A percentile compares a stretch with the other conserved stretches of the same genome.
These are phyloP conservation scores for Fusarium armeniacum DNA, from an alignment of 2,329 filamentous ascomycete genomes.

Conservation along the genomic window DNA sequence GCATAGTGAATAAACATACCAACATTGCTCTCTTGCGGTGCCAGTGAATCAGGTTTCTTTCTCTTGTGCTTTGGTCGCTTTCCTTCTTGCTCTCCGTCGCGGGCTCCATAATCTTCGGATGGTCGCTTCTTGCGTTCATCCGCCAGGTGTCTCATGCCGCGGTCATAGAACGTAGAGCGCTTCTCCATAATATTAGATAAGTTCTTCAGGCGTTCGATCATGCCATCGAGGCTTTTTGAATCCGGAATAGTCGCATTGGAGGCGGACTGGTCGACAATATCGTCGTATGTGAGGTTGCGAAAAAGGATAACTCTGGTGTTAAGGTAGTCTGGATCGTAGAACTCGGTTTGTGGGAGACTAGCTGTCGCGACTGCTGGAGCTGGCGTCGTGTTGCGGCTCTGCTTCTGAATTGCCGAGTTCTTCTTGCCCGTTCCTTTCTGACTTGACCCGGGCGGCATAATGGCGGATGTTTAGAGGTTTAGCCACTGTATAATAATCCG, in stretches of 20 bases:
- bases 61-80: constrained; percentile 81
- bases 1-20: constrained; percentile 47
- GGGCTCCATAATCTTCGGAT: constrained; percentile 67
- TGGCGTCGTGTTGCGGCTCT: constrained; percentile 85
- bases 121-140: constrained; percentile 73
- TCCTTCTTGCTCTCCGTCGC: constrained; percentile 64
- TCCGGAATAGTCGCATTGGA: constrained; percentile 71
- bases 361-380: constrained; percentile 58
- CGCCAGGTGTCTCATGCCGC: constrained; percentile 78
- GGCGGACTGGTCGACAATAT: constrained; percentile 74
- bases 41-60: constrained; percentile 76
- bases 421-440: constrained; percentile 78
- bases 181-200: constrained; percentile 77
- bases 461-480: constrained; percentile 10
- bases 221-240: constrained; percentile 73
- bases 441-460: constrained; percentile 70
- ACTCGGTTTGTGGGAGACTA: constrained; percentile 68
- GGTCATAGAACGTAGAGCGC: constrained; percentile 77
- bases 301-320: constrained; percentile 72
- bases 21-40: constrained; percentile 62
- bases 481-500: constrained; percentile 3
- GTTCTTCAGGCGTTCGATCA: constrained; percentile 73
- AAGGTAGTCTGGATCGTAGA: constrained; percentile 74
- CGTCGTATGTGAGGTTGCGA: constrained; percentile 74
- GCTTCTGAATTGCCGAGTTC: constrained; percentile 71